Conservation (phyloP, 2,329 filamentous ascomycete species). For the Ophiostoma piceae region DNA sequence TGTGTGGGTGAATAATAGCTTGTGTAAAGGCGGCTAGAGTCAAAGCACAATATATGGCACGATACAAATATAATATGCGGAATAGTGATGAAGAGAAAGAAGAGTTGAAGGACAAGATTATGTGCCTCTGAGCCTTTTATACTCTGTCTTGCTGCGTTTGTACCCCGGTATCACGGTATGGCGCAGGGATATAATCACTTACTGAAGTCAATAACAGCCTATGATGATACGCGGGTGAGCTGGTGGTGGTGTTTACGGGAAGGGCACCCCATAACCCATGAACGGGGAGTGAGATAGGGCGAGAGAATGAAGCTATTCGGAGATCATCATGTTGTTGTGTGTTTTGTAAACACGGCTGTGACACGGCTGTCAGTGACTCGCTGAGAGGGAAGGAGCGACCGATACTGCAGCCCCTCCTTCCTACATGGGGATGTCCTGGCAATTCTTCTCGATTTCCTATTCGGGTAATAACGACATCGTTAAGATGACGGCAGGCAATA, state of each 20-base stretch:
- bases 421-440: background rate
- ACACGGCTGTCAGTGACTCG: background rate
- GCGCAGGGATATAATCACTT: background rate
- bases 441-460: background rate
- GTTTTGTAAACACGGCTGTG: background rate
- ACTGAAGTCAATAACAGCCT: background rate
- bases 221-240: background rate
- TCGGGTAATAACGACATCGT: background rate
- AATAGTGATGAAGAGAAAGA: background rate
- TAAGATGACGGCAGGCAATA: background rate
- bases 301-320: constrained; percentile 4
- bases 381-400: background rate
- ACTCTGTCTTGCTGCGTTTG: background rate
- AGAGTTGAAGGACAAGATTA: background rate
- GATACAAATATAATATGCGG: background rate
- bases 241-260: background rate
- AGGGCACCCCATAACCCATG: background rate
- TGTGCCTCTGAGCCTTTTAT: background rate
- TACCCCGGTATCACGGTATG: background rate
- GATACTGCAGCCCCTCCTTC: background rate
- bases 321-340: background rate
- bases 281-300: background rate
- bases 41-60: background rate
- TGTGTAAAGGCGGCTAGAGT: background rate
- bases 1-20: background rate